Evolutionary conservation across 2,329 filamentous ascomycete species (phyloP).

Genomic region (Diplodia seriata): DNA sequence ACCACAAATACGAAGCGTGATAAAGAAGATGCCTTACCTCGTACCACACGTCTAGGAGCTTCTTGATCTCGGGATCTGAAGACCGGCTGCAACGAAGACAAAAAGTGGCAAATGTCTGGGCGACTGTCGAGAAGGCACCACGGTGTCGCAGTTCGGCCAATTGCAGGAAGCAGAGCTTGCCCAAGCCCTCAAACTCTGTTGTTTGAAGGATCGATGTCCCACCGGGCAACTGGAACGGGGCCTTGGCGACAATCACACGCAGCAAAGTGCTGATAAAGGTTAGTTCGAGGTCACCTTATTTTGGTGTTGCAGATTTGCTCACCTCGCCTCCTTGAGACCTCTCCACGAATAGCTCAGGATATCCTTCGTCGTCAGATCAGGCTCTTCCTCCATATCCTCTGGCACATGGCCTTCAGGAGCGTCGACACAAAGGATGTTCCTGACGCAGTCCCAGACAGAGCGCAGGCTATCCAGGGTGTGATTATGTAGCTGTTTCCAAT

Average conservation of each 20-base stretch:
- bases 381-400: conserved; percentile 74
- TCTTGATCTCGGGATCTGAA: conserved; percentile 50
- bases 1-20: not conserved
- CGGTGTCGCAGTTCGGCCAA: conserved; percentile 84
- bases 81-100: conserved; percentile 71
- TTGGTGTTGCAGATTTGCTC: conserved; percentile 36
- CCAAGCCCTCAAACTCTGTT: conserved; percentile 69
- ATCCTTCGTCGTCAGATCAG: conserved; percentile 82
- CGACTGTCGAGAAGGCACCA: conserved; percentile 92
- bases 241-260: conserved; percentile 52
- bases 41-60: conserved; percentile 73
- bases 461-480: conserved; percentile 67
- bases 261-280: conserved; percentile 69
- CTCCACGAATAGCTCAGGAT: conserved; percentile 94
- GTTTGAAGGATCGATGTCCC: conserved; percentile 37
- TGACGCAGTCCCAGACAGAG: conserved; percentile 78
- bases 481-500: conserved; percentile 56
- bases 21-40: conserved; percentile 40
- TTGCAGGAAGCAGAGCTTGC: conserved; percentile 79
- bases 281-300: conserved; percentile 10
- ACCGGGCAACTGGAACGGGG: conserved; percentile 41
- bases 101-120: conserved; percentile 82
- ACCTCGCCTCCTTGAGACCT: conserved; percentile 93
- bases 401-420: conserved; percentile 89
- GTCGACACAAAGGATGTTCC: conserved; percentile 84